A percentile compares a stretch with the other conserved stretches of the same genome.
These are phyloP conservation scores for Ophiostoma montium DNA, from an alignment of 2,329 filamentous ascomycete genomes.

Conservation along the genomic window DNA sequence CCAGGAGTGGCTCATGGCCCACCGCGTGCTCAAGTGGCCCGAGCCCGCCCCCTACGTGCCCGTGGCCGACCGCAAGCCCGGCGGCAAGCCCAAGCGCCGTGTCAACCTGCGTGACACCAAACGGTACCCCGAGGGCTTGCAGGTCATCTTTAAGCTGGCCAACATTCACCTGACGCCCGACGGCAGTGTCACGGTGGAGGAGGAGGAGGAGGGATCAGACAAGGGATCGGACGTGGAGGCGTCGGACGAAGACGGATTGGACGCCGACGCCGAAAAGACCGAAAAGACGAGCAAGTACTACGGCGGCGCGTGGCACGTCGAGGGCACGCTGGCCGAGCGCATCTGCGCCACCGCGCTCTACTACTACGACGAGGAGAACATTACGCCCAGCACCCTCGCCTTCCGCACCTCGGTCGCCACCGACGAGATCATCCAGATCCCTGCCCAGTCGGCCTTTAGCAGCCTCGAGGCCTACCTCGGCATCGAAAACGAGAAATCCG, in stretches of 20 bases:
- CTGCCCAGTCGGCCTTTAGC: slow-evolving; percentile 7
- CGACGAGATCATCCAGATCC: slow-evolving; percentile 5
- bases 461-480: slow-evolving; percentile 14
- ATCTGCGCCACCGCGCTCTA: slow-evolving; percentile 42
- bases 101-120: slow-evolving; percentile 2
- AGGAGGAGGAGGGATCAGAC: not conserved
- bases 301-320: slow-evolving; percentile 20
- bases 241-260: not conserved
- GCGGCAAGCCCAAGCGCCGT: not conserved
- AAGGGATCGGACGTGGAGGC: not conserved
- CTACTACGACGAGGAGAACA: slow-evolving; percentile 38
- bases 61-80: not conserved
- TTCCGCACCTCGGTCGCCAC: slow-evolving; percentile 23
- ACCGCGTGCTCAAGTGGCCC: slow-evolving; percentile 7
- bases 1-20: not conserved
- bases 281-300: slow-evolving; percentile 26
- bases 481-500: slow-evolving; percentile 12
- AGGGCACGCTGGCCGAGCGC: slow-evolving; percentile 36
- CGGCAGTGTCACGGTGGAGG: not conserved
- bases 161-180: slow-evolving; percentile 44
- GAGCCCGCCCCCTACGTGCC: slow-evolving; percentile 7
- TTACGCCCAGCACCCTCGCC: slow-evolving; percentile 27
- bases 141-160: slow-evolving; percentile 50
- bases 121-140: slow-evolving; percentile 25
- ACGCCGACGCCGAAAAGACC: slow-evolving; percentile 30